Base-by-base conservation (phyloP, 176 grass and related monocot species). In the Carex littledalei region DNA sequence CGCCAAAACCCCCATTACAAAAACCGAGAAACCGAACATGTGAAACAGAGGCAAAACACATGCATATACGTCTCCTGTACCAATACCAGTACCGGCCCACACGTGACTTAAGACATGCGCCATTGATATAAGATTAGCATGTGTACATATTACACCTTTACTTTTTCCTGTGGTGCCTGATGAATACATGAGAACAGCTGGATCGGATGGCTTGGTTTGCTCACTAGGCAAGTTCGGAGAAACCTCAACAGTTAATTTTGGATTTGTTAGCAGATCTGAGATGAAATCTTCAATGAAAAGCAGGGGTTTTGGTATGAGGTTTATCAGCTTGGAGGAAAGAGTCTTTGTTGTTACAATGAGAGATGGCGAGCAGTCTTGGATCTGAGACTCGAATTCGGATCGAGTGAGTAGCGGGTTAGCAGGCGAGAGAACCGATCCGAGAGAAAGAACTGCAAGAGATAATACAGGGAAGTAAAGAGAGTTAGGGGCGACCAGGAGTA, bases 121-220 rank as follows among this genome's bases (percentile, higher is more conserved):
- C 69, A 67, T 84, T 45, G 88, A 84, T 16, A 89, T 61, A 2
- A 55, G 41, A 73, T 92, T 92, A 6, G 79, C 57, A 67, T 92
- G 88, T 1, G 90, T 87, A 82, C 15, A 78, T 17, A 92, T 86
- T 24, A 92, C 88, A 3, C 90, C 88, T 67, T 92, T 92, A 82
- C 90, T 92, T 88, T 60, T 87, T 64, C 90, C 90, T 45, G 90
- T 92, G 15, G 90, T 92, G 50, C 91, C 91, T 12, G 88, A 90
- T 43, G 91, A 90, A 80, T 92, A 92, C 83, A 92, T 86, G 31
- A 90, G 45, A 22, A 81, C 20, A 35, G 84, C 84, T 18, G 84
- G 69, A 53, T 91, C 87, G 8, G 65, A 43, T 14, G 80, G 20
- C 58, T 83, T 20, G 21, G 34, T 82, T 6, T 16, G 31, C 15